phyloP scores from a whole-genome alignment of 2,329 filamentous ascomycete species.

The Colletotrichum sidae region DNA sequence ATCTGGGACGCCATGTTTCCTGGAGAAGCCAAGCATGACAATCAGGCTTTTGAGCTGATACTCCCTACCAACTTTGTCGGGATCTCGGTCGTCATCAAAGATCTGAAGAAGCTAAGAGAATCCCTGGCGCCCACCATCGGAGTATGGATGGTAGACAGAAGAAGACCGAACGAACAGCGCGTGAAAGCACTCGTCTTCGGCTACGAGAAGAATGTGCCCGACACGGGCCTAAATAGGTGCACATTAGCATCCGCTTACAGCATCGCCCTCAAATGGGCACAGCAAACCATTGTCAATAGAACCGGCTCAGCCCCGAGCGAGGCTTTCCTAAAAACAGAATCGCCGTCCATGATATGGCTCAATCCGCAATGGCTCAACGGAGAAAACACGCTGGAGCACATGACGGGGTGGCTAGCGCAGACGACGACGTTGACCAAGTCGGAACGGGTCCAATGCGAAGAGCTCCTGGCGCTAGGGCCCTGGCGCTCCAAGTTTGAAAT shows the following conservation, averaged over 20 bases:
- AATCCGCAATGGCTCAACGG: background rate
- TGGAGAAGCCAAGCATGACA: conserved; percentile 28
- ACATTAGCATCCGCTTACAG: background rate
- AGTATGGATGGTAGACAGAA: background rate
- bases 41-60: background rate
- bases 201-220: background rate
- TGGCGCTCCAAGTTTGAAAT: too few species aligned
- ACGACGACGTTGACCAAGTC: background rate
- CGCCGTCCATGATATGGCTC: background rate
- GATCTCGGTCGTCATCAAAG: background rate
- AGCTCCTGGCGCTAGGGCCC: too few species aligned
- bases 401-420: background rate
- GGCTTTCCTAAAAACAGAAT: background rate
- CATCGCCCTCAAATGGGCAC: background rate
- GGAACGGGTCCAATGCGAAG: too few species aligned
- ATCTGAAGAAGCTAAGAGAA: conserved; percentile 49
- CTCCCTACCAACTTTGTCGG: background rate
- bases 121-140: background rate
- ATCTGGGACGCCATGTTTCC: background rate
- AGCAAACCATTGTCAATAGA: background rate
- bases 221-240: background rate
- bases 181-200: background rate
- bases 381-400: too few species aligned
- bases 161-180: background rate
- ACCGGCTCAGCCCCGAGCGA: background rate